Conservation (phyloP, 257 asterid genomes). For the Solanum gracilifrons region DNA sequence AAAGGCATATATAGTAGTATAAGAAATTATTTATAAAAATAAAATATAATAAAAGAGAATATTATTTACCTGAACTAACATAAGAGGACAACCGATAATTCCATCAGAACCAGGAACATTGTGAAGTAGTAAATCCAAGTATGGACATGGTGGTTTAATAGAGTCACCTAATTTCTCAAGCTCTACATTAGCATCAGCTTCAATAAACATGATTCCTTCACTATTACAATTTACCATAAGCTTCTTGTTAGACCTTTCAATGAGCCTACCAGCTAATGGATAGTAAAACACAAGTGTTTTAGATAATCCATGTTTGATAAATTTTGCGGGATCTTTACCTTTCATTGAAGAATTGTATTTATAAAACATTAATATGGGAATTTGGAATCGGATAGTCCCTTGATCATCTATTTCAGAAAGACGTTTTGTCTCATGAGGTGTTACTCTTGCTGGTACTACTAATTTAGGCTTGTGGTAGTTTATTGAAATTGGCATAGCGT, state of each 20-base stretch:
- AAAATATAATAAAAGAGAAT: neutral
- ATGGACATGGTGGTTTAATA: neutral
- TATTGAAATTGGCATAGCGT: neutral
- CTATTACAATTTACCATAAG: conserved; percentile 5
- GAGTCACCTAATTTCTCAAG: neutral
- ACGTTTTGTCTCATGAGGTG: neutral
- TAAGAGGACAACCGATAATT: neutral
- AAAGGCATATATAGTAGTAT: neutral
- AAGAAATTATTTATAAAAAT: neutral
- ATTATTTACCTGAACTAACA: neutral
- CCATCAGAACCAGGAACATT: neutral
- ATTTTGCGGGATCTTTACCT: neutral
- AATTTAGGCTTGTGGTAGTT: neutral
- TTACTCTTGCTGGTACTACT: neutral
- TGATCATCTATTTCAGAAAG: neutral
- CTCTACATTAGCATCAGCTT: neutral
- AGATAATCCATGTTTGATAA: neutral
- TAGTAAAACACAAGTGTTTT: neutral
- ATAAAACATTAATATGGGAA: neutral
- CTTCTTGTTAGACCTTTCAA: neutral
- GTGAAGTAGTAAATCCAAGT: neutral
- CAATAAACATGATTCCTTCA: conserved; percentile 9
- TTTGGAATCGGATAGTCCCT: neutral
- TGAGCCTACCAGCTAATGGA: neutral
- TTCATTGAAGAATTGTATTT: neutral